Conservation (phyloP, 768 basidiomycete species). For the Psilocybe subaeruginosa region DNA sequence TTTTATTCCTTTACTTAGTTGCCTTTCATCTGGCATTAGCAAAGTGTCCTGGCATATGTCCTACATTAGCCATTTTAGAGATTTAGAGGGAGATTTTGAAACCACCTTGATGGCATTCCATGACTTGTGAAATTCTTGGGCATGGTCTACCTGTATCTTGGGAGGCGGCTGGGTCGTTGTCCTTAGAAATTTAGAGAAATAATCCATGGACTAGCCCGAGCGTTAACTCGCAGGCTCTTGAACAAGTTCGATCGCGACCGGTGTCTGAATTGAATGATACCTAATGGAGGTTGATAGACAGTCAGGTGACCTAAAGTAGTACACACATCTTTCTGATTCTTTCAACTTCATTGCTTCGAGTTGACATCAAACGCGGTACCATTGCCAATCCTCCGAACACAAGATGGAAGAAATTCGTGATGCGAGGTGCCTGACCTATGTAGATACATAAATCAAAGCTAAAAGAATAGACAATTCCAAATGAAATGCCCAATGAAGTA, state of each 20-base stretch:
- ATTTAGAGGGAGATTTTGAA: neutral
- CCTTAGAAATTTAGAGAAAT: constrained; percentile 82
- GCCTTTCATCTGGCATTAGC: constrained; percentile 87
- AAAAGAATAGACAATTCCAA: constrained; percentile 12
- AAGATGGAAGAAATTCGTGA: constrained; percentile 12
- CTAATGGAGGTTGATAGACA: constrained; percentile 7
- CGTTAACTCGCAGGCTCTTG: neutral
- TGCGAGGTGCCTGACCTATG: constrained; percentile 1
- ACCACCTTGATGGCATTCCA: constrained; percentile 75
- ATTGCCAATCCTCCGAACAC: too few relatives aligned
- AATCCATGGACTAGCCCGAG: constrained; percentile 59
- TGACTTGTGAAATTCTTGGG: constrained; percentile 73
- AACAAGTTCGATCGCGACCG: constrained; percentile 6
- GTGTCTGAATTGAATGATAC: neutral
- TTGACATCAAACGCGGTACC: too few relatives aligned
- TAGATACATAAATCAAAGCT: constrained; percentile 24
- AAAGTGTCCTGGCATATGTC: constrained; percentile 65
- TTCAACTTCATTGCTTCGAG: too few relatives aligned
- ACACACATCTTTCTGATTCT: too few relatives aligned
- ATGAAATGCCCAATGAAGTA: neutral
- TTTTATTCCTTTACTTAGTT: constrained; percentile 77
- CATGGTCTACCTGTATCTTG: constrained; percentile 64
- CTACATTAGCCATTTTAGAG: neutral
- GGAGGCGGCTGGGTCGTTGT: constrained; percentile 42
- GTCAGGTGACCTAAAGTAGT: constrained; percentile 2